Conservation (phyloP, 1,284 basidiomycete species). For the Puccinia polysora region DNA sequence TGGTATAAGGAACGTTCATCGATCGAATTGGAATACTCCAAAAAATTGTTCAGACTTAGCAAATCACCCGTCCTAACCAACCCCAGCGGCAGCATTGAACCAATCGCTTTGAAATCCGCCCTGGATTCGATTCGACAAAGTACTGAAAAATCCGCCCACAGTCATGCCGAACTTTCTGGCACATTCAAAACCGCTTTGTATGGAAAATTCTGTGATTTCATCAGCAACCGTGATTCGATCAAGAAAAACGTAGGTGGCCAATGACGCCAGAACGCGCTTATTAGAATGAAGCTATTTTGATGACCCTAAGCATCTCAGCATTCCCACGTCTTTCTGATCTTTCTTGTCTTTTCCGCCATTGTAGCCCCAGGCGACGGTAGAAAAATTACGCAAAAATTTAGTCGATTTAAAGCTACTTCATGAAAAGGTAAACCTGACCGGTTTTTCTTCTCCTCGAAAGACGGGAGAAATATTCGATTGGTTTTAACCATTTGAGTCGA, state of each 20-base stretch:
- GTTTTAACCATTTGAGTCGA: neutral
- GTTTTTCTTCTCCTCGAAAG: neutral
- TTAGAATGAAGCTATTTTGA: too few species aligned
- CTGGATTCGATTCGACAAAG: slow-evolving; percentile 14
- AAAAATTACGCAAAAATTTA: slow-evolving; percentile 81
- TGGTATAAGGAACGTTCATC: slow-evolving; percentile 37
- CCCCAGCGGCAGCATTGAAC: neutral
- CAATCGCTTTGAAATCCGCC: neutral
- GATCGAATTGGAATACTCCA: slow-evolving; percentile 91
- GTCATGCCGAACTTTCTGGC: slow-evolving; percentile 61
- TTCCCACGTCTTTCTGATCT: neutral
- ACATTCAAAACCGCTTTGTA: slow-evolving; percentile 77
- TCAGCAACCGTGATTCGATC: slow-evolving; percentile 1
- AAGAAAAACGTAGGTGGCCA: slow-evolving; percentile 22
- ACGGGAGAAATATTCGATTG: neutral
- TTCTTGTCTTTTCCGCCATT: slow-evolving; percentile 40
- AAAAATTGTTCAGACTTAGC: slow-evolving; percentile 73
- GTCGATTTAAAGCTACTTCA: slow-evolving; percentile 73
- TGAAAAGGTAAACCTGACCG: slow-evolving; percentile 58
- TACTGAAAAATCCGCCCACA: slow-evolving; percentile 28
- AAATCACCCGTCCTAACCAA: slow-evolving; percentile 60
- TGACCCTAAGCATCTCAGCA: neutral
- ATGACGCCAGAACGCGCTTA: too few species aligned
- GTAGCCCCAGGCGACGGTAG: slow-evolving; percentile 65
- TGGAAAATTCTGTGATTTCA: slow-evolving; percentile 47